Base-by-base conservation (phyloP, 495 filamentous ascomycete species). In the Aspergillus biplanus region DNA sequence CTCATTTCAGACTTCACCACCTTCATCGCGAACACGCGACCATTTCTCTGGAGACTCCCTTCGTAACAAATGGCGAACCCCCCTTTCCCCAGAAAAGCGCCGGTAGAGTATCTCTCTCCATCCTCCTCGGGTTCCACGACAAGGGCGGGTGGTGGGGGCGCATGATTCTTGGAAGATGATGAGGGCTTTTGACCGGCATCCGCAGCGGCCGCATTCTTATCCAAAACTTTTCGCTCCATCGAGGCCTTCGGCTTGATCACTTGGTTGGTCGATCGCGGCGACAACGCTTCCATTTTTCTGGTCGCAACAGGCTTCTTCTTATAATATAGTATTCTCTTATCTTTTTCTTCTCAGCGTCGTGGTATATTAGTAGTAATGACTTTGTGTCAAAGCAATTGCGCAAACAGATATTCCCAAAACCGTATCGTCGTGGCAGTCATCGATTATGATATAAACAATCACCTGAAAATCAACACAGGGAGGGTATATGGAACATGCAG, bases 21-120 rank as follows among this genome's bases (percentile, higher is more conserved):
- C 80, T 97, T 97, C 75, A 97, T 83, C 2, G 93, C 93, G 67
- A 87, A 92, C 44, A 86, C 82, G 56, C 88, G 86, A 62, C 80
- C 84, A 50, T 85, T 86, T 7, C 86, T 84, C 27, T 83, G 74
- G 47, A 92, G 73, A 59, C 89, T 86, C 4, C 92, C 95, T 50
- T 89, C 81, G 64, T 90, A 95, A 74, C 95, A 97, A 33, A 97
- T 90, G 18, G 95, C 95, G 71, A 99, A 99, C 0, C 95, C 95
- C 49, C 95, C 95, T 77, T 95, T 97, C 0, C 95, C 95, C 48
- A 99, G 79, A 57, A 90, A 86, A 46, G 80, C 83, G n/a, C 94
- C 95, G 7, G 92, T 90, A 44, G 86, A 83, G 79, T 97, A 99
- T 56, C 85, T 82, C 62, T 91, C 88, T 56, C 89, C 88, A 76